phyloP scores from a whole-genome alignment of 1,139 yeast species.

The Saccharomyces hybrid region DNA sequence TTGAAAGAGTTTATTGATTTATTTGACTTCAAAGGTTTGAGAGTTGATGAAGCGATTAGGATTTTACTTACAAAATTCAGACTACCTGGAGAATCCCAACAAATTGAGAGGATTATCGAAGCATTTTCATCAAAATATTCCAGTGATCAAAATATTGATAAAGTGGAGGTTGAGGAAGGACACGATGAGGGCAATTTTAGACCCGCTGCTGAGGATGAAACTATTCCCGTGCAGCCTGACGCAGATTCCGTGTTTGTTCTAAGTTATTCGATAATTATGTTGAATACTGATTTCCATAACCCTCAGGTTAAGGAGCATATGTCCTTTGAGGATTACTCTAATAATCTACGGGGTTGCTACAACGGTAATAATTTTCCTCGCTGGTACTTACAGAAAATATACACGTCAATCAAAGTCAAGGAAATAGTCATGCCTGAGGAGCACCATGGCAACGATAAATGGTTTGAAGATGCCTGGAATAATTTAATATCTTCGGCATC shows the following conservation, averaged over 20 bases:
- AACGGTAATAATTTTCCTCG: conserved; percentile 68
- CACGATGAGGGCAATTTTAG: neutral
- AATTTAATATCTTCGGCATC: conserved; percentile 52
- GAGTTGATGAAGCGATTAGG: conserved; percentile 89
- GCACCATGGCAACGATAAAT: conserved; percentile 69
- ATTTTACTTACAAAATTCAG: conserved; percentile 75
- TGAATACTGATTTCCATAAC: conserved; percentile 68
- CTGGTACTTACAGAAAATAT: conserved; percentile 75
- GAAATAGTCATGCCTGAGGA: conserved; percentile 97
- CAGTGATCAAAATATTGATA: conserved; percentile 40
- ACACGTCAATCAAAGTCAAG: conserved; percentile 64
- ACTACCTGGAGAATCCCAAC: conserved; percentile 94
- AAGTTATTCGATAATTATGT: conserved; percentile 64
- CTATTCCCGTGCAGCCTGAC: conserved; percentile 49
- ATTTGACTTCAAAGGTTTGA: conserved; percentile 63
- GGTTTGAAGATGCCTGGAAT: conserved; percentile 91
- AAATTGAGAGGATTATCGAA: conserved; percentile 84
- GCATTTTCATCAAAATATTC: conserved; percentile 76
- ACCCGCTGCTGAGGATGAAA: conserved; percentile 6
- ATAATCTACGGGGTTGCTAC: conserved; percentile 71
- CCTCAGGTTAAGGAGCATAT: conserved; percentile 75
- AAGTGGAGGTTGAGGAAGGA: neutral
- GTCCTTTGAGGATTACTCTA: conserved; percentile 73
- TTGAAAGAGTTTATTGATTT: conserved; percentile 56
- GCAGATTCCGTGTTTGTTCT: conserved; percentile 62